Conservation (phyloP, 2,329 filamentous ascomycete genomes). For the Nemania bipapillata region DNA sequence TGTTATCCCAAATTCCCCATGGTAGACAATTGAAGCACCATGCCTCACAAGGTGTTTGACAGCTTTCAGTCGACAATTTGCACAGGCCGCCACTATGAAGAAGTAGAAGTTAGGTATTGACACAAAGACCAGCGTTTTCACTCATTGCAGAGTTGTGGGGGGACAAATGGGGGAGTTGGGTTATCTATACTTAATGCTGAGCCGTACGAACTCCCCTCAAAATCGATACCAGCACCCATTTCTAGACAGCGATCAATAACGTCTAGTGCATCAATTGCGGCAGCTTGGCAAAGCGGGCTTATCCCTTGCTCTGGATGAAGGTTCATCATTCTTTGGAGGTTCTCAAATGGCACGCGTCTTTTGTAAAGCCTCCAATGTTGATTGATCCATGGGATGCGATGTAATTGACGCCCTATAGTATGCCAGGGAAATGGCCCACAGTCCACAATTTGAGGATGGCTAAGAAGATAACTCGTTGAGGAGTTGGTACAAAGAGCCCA, state of each 20-base stretch:
- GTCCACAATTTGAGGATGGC: not conserved
- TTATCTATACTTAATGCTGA: conserved; percentile 21
- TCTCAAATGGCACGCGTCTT: conserved; percentile 7
- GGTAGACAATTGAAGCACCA: conserved; percentile 22
- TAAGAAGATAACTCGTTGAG: conserved; percentile 13
- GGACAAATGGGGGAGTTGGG: not conserved
- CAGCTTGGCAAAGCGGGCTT: conserved; percentile 25
- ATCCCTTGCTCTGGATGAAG: conserved; percentile 25
- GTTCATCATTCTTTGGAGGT: conserved; percentile 16
- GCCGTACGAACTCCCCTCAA: conserved; percentile 26
- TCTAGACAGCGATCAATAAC: conserved; percentile 19
- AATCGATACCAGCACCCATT: conserved; percentile 27
- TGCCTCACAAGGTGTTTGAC: conserved; percentile 16
- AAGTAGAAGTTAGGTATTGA: not conserved
- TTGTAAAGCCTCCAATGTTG: conserved; percentile 24
- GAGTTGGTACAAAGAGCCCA: not conserved
- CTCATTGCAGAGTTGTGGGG: not conserved
- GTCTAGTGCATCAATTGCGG: conserved; percentile 9
- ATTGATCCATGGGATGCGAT: conserved; percentile 10
- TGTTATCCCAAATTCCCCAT: conserved; percentile 7
- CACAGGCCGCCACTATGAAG: conserved; percentile 20
- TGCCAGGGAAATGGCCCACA: conserved; percentile 26
- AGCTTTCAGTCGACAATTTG: conserved; percentile 18
- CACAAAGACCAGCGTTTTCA: not conserved
- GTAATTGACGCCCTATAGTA: not conserved